These are phyloP conservation scores for Sporothrix protearum DNA, from an alignment of 2,329 filamentous ascomycete species.

Conservation along the genomic window DNA sequence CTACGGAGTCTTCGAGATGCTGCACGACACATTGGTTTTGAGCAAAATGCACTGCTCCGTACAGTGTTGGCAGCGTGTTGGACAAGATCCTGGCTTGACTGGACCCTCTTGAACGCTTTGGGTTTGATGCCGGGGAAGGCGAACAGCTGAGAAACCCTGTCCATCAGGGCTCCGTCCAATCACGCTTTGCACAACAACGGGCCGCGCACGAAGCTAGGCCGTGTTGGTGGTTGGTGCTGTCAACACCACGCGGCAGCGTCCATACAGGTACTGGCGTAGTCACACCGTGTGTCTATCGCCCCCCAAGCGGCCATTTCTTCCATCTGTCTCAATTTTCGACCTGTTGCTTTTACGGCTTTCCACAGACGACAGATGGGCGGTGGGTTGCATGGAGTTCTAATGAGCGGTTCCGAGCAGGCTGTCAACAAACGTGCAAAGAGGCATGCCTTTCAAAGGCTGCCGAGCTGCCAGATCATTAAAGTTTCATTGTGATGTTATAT, in stretches of 20 bases:
- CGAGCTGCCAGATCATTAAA: constrained; percentile 3
- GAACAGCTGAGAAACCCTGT: constrained; percentile 24
- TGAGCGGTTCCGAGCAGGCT: not conserved
- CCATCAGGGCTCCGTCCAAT: constrained; percentile 15
- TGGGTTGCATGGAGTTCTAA: not conserved
- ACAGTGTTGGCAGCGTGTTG: not conserved
- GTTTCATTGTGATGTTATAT: not conserved
- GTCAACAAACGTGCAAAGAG: not conserved
- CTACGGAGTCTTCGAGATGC: not conserved
- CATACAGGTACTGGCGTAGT: not conserved
- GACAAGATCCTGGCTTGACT: not conserved
- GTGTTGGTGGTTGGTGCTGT: not conserved
- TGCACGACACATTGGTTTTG: not conserved
- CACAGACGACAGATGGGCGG: not conserved
- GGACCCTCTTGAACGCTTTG: constrained; percentile 13
- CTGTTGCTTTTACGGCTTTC: not conserved
- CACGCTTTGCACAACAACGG: not conserved
- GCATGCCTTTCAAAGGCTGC: constrained; percentile 1
- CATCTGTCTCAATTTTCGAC: not conserved
- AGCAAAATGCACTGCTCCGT: not conserved
- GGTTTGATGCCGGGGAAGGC: constrained; percentile 25
- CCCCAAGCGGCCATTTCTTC: not conserved
- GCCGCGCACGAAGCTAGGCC: constrained; percentile 18
- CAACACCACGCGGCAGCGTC: constrained; percentile 1
- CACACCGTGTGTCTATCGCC: not conserved